Evolutionary conservation across 1,139 yeast species (phyloP), one percentile per base, ranked within the genome.

Genomic region (Pichiaceae sp.): DNA sequence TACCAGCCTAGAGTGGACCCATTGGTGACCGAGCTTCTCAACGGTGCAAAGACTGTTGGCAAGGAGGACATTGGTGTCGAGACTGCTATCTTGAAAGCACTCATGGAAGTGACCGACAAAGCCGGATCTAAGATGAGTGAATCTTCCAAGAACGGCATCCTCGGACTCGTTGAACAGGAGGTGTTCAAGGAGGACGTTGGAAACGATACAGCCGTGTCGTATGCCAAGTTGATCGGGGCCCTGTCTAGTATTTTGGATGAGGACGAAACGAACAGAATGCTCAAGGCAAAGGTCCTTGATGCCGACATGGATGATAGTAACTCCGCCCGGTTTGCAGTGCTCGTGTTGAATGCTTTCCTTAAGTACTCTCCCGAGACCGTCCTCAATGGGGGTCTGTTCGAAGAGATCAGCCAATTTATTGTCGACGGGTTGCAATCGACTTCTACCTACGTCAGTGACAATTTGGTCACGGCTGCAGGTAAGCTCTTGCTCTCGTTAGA

Each of bases 1-100:
- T 78, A 83, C 55, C 97, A 89, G 59, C 91, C 97, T 8, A 75
- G 96, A 56, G 91, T 91, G 42, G 98, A 91, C 57, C 95, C 97
- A 3, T 70, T 91, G 42, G 84, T 89, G 12, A 72, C 83, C 31
- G 97, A 89, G 54, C 69, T 89, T 46, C 78, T 86, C 12, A 63
- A 78, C 31, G 93, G 93, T 37, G 85, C 87, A 11, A 78, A 75
- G 51, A 47, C 52, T 20, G 68, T 68, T 42, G 63, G 65, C 18
- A 62, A 68, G 8, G 52, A 42, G 28, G 75, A 71, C 38, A 62
- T 64, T 29, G 95, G 89, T 38, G 89, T 89, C 31, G 80, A 82
- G 50, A 72, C 80, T 9, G 85, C 97, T 0, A 84, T 89, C 83
- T 68, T 87, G 50, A 78, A 78, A 53, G 96, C 95, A 1, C 66